Base-by-base conservation (phyloP, 2,329 filamentous ascomycete species). In the Trichoderma atrobrunneum region DNA sequence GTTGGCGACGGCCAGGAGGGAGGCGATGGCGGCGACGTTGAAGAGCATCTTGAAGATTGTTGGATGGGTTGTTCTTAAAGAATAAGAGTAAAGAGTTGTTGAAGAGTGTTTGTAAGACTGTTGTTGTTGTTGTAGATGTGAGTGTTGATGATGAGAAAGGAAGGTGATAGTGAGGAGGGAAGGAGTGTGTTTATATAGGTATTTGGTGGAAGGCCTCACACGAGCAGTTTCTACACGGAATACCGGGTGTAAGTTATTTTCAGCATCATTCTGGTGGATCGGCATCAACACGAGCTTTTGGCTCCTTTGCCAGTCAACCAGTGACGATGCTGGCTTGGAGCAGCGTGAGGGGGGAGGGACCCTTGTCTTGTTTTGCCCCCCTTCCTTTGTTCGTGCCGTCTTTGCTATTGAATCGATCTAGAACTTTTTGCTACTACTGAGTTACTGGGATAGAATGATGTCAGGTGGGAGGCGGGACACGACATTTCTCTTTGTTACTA, bases 1-100 rank as follows among this genome's bases (percentile, higher is more conserved):
- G 54, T 77, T 75, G 59, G 81, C 76, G 36, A 76, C 26, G 60
- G 74, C 74, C 57, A 76, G 68, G 67, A 80, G 73, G 64, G 76
- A 61, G 59, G 74, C 67, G 59, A 74, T 70, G 62, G 75, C 76
- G 48, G 76, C 72, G 59, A 76, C 36, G 32, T 76, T 74, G 70
- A 77, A 63, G 21, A 70, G 77, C 76, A 79, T 78, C 3, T 70
- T 74, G 62, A 26, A 21, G 28, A n/a, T 21, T 72, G 11, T 57
- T 28, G 24, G 11, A 34, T 62, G 24, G 57, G 12, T 21, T 24
- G 12, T 51, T 11, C 7, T 56, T 67, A 28, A 11, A 24, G 1
- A 3, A 30, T 24, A n/a, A 32, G 3, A 21, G 10, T 28, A 7
- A 11, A 21, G 1, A 18, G 24, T 24, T n/a, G 3, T 18, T 26